Evolutionary conservation across 345 rosid genomes (phyloP), one percentile per base, ranked within the genome.

Genomic region (Corymbia maculata): DNA sequence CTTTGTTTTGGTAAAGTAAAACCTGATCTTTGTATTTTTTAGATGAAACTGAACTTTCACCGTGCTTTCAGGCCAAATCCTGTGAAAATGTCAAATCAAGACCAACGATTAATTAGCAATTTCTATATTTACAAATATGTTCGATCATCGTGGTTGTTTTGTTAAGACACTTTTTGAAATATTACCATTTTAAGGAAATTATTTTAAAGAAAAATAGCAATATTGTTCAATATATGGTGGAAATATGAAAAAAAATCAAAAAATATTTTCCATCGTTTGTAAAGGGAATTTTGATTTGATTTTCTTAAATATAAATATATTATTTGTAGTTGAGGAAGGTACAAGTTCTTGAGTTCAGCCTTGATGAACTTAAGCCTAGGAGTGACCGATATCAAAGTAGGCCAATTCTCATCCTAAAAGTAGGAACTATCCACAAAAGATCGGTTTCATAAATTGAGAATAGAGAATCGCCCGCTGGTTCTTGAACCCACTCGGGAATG

Each of bases 111-210:
- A 68, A 68, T 16, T 8, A 6, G 80, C 0, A 6, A 68, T 68
- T 68, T 22, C 19, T 68, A 32, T 32, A 66, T 66, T 30, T 8
- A 68, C 1, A 4, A 68, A 32, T 68, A 22, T 68, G 22, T 32
- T 24, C 6, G 8, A 16, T 17, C 45, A 32, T 32, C 32, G 4
- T 68, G 4, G 16, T 64, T 1, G 6, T 64, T 36, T 36, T 36
- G 42, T 36, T 36, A 36, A n/a, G 6, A 7, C 1, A 32, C 3
- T 2, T 0, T 32, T n/a, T n/a, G n/a, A n/a, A n/a, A n/a, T n/a
- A n/a, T n/a, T n/a, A n/a, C n/a, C n/a, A n/a, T n/a, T n/a, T n/a
- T n/a, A 0, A 4, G 0, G 0, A 8, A 16, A 0, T 68, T 7
- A 0, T 16, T 68, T 8, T 32, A 32, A 14, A 30, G 0, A 0